Percentiles rank a stretch among this genome's conserved stretches.
phyloP scores from a whole-genome alignment of 2,329 filamentous ascomycete species.

The Aspergillus novoparasiticus region DNA sequence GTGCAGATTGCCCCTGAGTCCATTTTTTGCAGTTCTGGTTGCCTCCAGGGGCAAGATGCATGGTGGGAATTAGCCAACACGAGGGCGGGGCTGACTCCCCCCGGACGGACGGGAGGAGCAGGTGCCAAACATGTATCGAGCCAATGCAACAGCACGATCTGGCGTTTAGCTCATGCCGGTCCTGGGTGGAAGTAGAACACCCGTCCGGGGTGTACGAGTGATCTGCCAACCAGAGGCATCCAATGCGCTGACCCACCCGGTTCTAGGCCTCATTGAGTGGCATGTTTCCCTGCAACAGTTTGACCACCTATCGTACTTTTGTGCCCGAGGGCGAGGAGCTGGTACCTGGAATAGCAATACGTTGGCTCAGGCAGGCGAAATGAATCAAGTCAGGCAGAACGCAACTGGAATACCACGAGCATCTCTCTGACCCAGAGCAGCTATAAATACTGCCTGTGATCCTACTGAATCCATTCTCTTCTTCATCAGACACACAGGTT shows the following conservation, averaged over 20 bases:
- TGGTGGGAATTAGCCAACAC: not conserved
- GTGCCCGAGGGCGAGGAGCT: not conserved
- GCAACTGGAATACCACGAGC: not conserved
- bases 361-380: not conserved
- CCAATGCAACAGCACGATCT: not conserved
- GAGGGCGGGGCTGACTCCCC: not conserved
- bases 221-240: not conserved
- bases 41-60: not conserved
- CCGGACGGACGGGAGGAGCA: not conserved
- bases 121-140: not conserved
- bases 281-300: not conserved
- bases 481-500: not conserved
- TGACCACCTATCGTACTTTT: constrained; percentile 1
- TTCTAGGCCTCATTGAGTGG: not conserved
- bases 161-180: not conserved
- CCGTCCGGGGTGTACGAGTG: not conserved
- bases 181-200: not conserved
- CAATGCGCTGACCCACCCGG: not conserved
- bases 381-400: not conserved
- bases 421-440: not conserved
- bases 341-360: not conserved
- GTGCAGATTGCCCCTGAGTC: not conserved
- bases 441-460: not conserved
- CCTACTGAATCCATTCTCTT: not conserved
- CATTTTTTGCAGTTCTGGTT: not conserved